Evolutionary conservation across 768 basidiomycete genomes (phyloP), one percentile per base, ranked within the genome.

Genomic region (Boletus pseudo-olivaceus): DNA sequence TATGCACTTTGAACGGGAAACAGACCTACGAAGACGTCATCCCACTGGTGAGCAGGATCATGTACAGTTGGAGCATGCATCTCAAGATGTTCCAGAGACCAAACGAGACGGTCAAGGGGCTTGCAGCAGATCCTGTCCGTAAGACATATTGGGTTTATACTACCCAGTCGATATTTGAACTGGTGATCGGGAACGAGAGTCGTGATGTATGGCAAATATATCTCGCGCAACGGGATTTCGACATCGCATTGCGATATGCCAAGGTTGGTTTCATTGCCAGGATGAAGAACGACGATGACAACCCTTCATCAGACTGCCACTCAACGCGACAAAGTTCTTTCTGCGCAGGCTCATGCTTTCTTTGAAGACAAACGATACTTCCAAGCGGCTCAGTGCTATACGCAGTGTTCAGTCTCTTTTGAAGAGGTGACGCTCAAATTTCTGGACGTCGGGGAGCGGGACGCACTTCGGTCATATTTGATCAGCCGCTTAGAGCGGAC

Each of bases 111-210:
- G 84, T 92, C 17, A 76, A 82, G 29, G 91, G 88, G 0, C 73
- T 98, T 32, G 82, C 87, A 6, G 81, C 88, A 9, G 97, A 99
- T 71, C 89, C 88, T 17, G 84, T 91, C 4, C 83, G 88, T 9
- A 86, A 83, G 70, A 98, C 96, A 14, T 95, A 88, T 62, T 99
- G 97, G 97, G 82, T 94, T 2, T 95, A 87, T 66, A 95, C 95
- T 0, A 86, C 91, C 59, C 83, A 85, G 56, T 88, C 91, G 0
- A 78, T 99, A 19, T 94, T 90, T 62, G 97, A 99, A 64, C 73
- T 99, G 26, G 82, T 87, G 7, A 79, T 91, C 11, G 78, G 78
- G 8, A 93, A 95, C 62, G 97, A 99, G 73, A 90, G 90, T 64
- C 82, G 95, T 11, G 91, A 98, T 66, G 86, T 99, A 8, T 99